Evolutionary conservation across 169 alveolate genomes (phyloP), one percentile per base, ranked within the genome.

Genomic region (Cystoisospora suis): DNA sequence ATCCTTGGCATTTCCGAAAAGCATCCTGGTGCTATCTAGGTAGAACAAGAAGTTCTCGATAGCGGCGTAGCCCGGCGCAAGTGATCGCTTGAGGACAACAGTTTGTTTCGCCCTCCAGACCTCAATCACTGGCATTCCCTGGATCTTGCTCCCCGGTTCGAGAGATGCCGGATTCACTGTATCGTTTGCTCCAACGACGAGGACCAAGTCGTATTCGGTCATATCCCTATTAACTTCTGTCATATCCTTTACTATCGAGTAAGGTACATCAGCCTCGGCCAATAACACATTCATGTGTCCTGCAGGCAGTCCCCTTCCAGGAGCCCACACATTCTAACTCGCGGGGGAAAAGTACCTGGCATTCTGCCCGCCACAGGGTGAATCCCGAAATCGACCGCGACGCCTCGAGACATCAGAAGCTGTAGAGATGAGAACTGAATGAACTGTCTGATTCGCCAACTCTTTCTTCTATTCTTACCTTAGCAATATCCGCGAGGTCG

Each of bases 351-450:
- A 58, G 34, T 90, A 83, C 94, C 95, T 36, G 96, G 99, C 98
- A 98, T 96, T 94, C 99, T 97, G 61, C 99, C 99, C 34, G 99
- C 99, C 86, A 98, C 99, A 46, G 99, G 99, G 91, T 98, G 99
- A 85, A 98, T 97, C 80, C 98, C 99, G 93, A 98, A 98, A 91
- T 97, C 96, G 49, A 98, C 98, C 44, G 94, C 93, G 38, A 96
- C 93, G 81, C 97, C 97, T 38, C 96, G 92, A 53, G 95, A 93
- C 81, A 93, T 90, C 87, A 97, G 91, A 90, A 72, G 46, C 91
- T 90, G 81, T 9, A 83, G 5, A 9, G 81, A 58, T 49, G 32
- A 79, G 42, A 5, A 23, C 46, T 72, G 42, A 34, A 17, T 72
- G 65, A 40, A 27, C 45, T 72, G 17, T 40, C n/a, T n/a, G n/a